Conservation (phyloP, 371 early-diverging fungal genomes). For the Basidiobolus heterosporus region DNA sequence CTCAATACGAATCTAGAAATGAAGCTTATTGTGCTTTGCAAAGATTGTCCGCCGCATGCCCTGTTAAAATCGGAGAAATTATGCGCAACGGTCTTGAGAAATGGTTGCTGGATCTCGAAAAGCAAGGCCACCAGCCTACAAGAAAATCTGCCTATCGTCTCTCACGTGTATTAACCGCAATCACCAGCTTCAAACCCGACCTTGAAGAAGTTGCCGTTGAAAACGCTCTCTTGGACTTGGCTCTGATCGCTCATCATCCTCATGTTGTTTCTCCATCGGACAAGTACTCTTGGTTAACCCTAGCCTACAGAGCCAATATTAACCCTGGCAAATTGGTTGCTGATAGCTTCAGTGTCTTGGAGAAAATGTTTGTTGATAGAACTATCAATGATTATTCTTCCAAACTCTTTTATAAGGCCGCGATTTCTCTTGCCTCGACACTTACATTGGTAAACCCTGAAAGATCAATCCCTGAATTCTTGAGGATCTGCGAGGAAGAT, state of each 20-base stretch:
- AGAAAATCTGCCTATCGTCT: slow-evolving; percentile 22
- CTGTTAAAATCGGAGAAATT: slow-evolving; percentile 11
- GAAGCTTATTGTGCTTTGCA: slow-evolving; percentile 22
- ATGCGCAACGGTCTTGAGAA: slow-evolving; percentile 26
- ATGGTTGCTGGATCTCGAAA: slow-evolving; percentile 30
- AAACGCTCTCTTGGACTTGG: slow-evolving; percentile 36
- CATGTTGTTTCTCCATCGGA: slow-evolving; percentile 23
- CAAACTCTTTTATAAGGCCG: background rate
- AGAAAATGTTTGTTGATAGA: background rate
- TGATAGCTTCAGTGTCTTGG: background rate
- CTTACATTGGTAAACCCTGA: slow-evolving; percentile 37
- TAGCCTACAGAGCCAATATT: slow-evolving; percentile 53
- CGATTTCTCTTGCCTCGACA: background rate
- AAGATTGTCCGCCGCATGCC: background rate
- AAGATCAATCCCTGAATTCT: slow-evolving; percentile 19
- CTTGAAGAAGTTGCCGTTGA: slow-evolving; percentile 18
- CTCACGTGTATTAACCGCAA: slow-evolving; percentile 38
- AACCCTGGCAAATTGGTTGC: slow-evolving; percentile 34
- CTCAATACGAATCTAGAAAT: slow-evolving; percentile 27
- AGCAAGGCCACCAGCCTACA: too few relatives aligned
- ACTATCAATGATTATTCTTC: background rate
- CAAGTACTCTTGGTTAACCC: slow-evolving; percentile 67
- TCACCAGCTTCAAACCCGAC: slow-evolving; percentile 28
- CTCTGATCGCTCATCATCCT: slow-evolving; percentile 55
- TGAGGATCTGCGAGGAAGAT: slow-evolving; percentile 18